Conservation (phyloP, 225 moss, liverwort and hornwort genomes). For the Polytrichum commune region DNA sequence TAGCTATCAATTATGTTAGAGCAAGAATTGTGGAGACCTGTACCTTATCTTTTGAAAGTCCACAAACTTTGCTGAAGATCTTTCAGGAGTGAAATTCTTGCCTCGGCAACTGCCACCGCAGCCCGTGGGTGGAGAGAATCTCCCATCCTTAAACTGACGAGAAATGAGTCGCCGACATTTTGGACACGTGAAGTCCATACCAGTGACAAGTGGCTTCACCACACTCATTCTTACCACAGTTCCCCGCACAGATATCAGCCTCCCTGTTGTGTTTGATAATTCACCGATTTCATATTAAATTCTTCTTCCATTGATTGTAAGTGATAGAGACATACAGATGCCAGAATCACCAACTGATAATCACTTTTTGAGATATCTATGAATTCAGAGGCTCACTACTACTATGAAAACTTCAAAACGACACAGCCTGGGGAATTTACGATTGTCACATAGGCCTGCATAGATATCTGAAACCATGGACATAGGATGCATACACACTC, state of each 20-base stretch:
- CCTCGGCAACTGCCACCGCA: slow-evolving; percentile 88
- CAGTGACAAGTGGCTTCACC: slow-evolving; percentile 78
- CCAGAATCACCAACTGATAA: not conserved
- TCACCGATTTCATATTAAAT: not conserved
- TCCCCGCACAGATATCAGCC: slow-evolving; percentile 87
- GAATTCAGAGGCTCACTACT: too few species aligned
- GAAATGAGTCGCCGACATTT: slow-evolving; percentile 75
- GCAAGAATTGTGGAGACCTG: not conserved
- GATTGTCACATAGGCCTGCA: too few species aligned
- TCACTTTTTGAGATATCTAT: too few species aligned
- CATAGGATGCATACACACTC: too few species aligned
- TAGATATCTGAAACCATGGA: too few species aligned
- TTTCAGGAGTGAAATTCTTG: slow-evolving; percentile 69
- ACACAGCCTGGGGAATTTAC: too few species aligned
- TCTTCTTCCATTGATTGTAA: not conserved
- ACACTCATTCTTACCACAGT: slow-evolving; percentile 93
- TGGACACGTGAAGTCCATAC: slow-evolving; percentile 80
- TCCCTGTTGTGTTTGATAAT: slow-evolving; percentile 41
- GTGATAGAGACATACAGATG: not conserved
- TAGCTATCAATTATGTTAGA: too few species aligned
- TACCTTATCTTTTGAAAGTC: slow-evolving; percentile 96
- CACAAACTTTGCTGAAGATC: slow-evolving; percentile 58
- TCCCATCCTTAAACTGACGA: slow-evolving; percentile 77
- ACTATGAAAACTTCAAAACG: too few species aligned
- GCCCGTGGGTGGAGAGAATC: slow-evolving; percentile 74